Evolutionary conservation across 1,284 basidiomycete species (phyloP).

Genomic region (Pascua sp.): DNA sequence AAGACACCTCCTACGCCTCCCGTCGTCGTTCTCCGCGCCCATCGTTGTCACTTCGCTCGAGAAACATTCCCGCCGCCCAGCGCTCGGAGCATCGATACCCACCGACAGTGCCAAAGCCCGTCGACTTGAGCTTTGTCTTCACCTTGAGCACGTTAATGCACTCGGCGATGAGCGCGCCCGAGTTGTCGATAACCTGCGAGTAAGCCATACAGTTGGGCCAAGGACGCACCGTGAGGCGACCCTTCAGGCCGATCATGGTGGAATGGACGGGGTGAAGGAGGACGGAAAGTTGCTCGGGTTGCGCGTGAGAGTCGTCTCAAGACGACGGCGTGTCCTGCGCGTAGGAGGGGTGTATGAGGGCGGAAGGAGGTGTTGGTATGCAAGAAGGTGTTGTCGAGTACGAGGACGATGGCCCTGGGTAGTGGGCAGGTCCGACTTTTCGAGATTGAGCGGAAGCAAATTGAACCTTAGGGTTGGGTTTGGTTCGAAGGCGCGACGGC

Average conservation of each 20-base stretch:
- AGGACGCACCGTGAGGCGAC: constrained; percentile 58
- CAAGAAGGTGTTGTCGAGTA: neutral
- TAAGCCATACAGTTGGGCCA: neutral
- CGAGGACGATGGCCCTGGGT: no score
- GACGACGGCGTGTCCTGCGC: neutral
- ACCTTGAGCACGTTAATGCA: constrained; percentile 96
- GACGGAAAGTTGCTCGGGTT: neutral
- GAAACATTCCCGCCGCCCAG: no score
- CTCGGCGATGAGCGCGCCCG: constrained; percentile 92
- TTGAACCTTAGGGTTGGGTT: neutral
- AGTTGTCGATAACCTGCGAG: constrained; percentile 90
- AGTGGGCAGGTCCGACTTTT: constrained; percentile 5
- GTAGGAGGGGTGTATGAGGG: neutral
- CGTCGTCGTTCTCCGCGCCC: no score
- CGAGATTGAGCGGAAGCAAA: constrained; percentile 8
- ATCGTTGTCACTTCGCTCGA: no score
- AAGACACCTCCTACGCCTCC: no score
- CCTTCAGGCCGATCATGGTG: constrained; percentile 87
- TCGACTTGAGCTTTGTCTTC: constrained; percentile 62
- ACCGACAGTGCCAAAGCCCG: constrained; percentile 65
- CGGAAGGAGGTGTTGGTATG: neutral
- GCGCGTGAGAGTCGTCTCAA: neutral
- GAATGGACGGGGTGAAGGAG: no score
- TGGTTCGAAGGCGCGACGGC: no score
- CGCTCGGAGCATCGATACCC: constrained; percentile 18